These are phyloP conservation scores for Mucor sp. DNA, from an alignment of 371 early-diverging fungal species.

Conservation along the genomic window DNA sequence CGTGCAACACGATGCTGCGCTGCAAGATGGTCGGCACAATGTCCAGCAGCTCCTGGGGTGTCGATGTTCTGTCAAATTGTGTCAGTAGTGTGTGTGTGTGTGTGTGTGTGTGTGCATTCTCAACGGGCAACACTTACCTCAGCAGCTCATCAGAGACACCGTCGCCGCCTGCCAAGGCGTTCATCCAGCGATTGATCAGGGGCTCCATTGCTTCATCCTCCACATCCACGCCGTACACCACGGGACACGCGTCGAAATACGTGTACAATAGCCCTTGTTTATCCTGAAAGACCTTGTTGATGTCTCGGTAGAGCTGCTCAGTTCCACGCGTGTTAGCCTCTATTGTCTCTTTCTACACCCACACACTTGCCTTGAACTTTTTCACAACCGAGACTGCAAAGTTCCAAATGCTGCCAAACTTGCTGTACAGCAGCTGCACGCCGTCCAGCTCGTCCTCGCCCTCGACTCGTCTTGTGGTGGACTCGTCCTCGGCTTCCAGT, in stretches of 20 bases:
- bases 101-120: neutral
- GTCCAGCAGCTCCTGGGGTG: constrained; percentile 30
- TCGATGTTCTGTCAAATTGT: constrained; percentile 17
- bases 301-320: constrained; percentile 30
- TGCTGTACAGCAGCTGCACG: constrained; percentile 30
- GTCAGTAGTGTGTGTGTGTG: neutral
- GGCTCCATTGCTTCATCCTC: constrained; percentile 25
- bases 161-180: constrained; percentile 32
- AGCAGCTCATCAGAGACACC: constrained; percentile 40
- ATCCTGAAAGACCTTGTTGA: constrained; percentile 32
- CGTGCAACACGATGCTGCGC: constrained; percentile 26
- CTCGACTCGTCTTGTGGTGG: constrained; percentile 9
- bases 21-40: constrained; percentile 41
- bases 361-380: constrained; percentile 41
- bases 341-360: too few species aligned
- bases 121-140: neutral
- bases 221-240: constrained; percentile 32
- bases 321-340: too few species aligned
- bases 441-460: constrained; percentile 38
- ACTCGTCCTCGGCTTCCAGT: constrained; percentile 29
- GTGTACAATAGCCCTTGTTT: constrained; percentile 35
- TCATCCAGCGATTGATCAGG: constrained; percentile 37
- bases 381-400: constrained; percentile 29
- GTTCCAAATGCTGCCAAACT: constrained; percentile 49
- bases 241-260: constrained; percentile 32